phyloP scores from a whole-genome alignment of 768 basidiomycete species.

The Termitomyces bulborhizus region DNA sequence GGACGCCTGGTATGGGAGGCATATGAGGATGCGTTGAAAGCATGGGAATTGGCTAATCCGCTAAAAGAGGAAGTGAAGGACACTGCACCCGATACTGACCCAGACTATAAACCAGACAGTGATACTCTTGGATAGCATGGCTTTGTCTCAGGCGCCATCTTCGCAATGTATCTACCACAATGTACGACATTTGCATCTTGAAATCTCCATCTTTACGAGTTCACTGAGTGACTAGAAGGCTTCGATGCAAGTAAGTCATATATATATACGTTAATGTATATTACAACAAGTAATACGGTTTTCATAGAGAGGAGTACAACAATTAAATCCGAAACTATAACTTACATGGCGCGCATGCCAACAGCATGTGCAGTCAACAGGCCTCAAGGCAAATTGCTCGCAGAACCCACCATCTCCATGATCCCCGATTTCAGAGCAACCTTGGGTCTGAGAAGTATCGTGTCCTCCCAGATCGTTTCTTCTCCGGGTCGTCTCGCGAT shows the following conservation, averaged over 20 bases:
- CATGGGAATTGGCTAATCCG: conserved; percentile 51
- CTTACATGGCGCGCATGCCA: neutral
- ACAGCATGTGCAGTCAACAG: neutral
- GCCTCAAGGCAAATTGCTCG: conserved; percentile 8
- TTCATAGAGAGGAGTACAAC: neutral
- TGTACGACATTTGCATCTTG: neutral
- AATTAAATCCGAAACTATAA: neutral
- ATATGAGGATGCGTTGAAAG: conserved; percentile 60
- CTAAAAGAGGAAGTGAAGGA: conserved; percentile 4
- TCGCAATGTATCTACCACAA: neutral
- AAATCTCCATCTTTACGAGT: neutral
- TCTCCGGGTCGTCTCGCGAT: conserved; percentile 33
- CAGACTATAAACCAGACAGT: neutral
- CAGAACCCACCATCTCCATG: conserved; percentile 22
- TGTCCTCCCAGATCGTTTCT: conserved; percentile 40
- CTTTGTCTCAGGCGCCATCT: neutral
- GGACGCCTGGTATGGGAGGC: conserved; percentile 74
- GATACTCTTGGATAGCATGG: conserved; percentile 4
- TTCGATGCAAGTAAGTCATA: neutral
- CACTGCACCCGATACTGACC: conserved; percentile 11
- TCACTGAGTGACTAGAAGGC: neutral
- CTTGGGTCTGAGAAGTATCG: conserved; percentile 45
- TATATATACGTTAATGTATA: neutral
- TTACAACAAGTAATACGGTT: neutral
- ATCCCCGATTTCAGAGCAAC: conserved; percentile 44